Evolutionary conservation across 2,329 filamentous ascomycete species (phyloP), one percentile per base, ranked within the genome.

Genomic region (Cucurbitaria berberidis): DNA sequence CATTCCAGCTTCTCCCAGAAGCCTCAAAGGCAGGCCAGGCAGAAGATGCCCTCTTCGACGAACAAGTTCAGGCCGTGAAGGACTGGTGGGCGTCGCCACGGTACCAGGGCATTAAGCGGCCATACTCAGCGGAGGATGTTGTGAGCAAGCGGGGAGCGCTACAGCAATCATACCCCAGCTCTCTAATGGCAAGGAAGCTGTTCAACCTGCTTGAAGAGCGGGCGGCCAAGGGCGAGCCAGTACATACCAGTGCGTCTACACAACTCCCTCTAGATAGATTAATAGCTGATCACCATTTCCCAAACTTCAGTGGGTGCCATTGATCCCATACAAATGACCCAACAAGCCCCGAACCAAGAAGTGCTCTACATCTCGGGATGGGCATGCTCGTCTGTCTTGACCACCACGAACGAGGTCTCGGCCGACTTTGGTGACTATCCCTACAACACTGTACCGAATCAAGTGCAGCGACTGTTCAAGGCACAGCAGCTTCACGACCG

Each of bases 301-400:
- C 21, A 16, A 30, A 48, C 29, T 51, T 26, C 57, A 93, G 90
- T 99, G 89, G 95, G 95, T 65, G 95, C 93, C 55, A 96, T 99
- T 77, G 95, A 99, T 72, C 95, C 95, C n/a, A 87, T 98, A 10
- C 95, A 99, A 79, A 98, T 99, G 95, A 96, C 95, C 43, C 95
- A 99, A 76, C 95, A 98, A 80, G 95, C 95, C 15, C 86, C 90
- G 5, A 90, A 98, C 78, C 95, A 98, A 74, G 93, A 99, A 75
- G 90, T 97, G 16, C 84, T 99, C 40, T 99, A 99, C 77, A 83
- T 99, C 59, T 97, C 93, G 0, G 95, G 95, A 57, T 99, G 95
- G 95, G 95, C 95, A 5, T 98, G 95, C 78, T 98, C 93, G 0
- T 93, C 92, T 0, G 86, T 96, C 18, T 81, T 99, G 40, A 98